These are phyloP conservation scores for Mycena galopus DNA, from an alignment of 768 basidiomycete genomes.

Conservation along the genomic window DNA sequence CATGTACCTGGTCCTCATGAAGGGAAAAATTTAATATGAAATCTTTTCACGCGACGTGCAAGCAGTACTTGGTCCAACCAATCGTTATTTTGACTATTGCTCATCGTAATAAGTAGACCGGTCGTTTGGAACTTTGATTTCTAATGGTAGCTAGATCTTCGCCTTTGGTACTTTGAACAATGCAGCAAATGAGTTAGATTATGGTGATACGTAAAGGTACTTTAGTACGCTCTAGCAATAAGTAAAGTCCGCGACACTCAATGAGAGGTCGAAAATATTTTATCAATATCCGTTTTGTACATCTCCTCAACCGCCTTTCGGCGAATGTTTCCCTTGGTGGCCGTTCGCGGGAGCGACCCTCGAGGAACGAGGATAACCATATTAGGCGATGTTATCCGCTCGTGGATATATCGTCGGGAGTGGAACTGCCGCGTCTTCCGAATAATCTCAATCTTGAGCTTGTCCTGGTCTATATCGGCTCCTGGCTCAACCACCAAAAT, in stretches of 20 bases:
- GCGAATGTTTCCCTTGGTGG: constrained; percentile 87
- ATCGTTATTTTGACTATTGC: too few species aligned
- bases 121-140: too few species aligned
- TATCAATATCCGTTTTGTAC: constrained; percentile 70
- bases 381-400: constrained; percentile 74
- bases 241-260: too few species aligned
- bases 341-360: constrained; percentile 80
- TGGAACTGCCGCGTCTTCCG: constrained; percentile 82
- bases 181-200: constrained; percentile 24
- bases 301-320: constrained; percentile 80
- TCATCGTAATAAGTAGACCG: too few species aligned
- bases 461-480: constrained; percentile 62
- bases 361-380: constrained; percentile 77
- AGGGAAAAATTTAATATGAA: too few species aligned
- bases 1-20: too few species aligned
- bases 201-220: not conserved
- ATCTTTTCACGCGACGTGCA: too few species aligned
- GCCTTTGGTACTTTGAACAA: too few species aligned
- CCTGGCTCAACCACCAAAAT: constrained; percentile 81
- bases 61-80: too few species aligned
- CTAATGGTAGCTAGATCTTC: too few species aligned
- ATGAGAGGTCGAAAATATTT: constrained; percentile 51
- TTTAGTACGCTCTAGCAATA: too few species aligned
- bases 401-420: constrained; percentile 81
- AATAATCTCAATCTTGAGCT: constrained; percentile 78